Base-by-base conservation (phyloP, 2,329 filamentous ascomycete species). In the Hymenoscyphus infarciens region DNA sequence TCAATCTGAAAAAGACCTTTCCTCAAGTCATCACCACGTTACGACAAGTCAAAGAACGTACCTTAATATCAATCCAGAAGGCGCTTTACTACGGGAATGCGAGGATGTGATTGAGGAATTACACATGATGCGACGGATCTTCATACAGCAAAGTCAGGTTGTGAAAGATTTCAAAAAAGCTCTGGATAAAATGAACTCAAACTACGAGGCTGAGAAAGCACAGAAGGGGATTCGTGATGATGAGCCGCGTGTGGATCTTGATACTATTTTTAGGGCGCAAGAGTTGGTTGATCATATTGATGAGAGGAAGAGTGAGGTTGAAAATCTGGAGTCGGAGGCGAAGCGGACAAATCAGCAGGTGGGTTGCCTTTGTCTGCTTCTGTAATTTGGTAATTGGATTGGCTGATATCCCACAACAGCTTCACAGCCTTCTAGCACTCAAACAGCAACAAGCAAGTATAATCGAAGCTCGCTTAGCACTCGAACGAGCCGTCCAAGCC, bases 391-490 rank as follows among this genome's bases (percentile, higher is more conserved):
- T 13, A 35, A 53, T 13, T 49, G 10, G 22, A 27, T 39, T 33
- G 38, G 45, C 42, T 56, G 16, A 52, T 25, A 2, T 54, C 11
- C 16, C n/a, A n/a, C n/a, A n/a, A n/a, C 25, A 65, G 61, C 61
- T 67, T 2, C 59, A 67, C 45, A 75, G 77, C 54, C 70, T 81
- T 1, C 69, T 80, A 1, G 72, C 70, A 0, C 69, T 81, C 27
- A 81, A 81, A 61, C 79, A 80, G 39, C 78, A 81, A 63, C 79
- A 81, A 63, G 77, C 78, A 0, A 75, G 76, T 45, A 75, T 81
- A 0, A 73, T 80, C 4, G 77, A 81, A 63, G 79, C 79, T 0
- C 77, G 75, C 72, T 74, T 76, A 16, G 72, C 79, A 0, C 70
- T 77, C 10, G 74, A 72, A 29, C 75, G 79, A 39, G 75, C 74